Evolutionary conservation across 805 yeast species (phyloP), one percentile per base, ranked within the genome.

Genomic region (Candida quercuum): DNA sequence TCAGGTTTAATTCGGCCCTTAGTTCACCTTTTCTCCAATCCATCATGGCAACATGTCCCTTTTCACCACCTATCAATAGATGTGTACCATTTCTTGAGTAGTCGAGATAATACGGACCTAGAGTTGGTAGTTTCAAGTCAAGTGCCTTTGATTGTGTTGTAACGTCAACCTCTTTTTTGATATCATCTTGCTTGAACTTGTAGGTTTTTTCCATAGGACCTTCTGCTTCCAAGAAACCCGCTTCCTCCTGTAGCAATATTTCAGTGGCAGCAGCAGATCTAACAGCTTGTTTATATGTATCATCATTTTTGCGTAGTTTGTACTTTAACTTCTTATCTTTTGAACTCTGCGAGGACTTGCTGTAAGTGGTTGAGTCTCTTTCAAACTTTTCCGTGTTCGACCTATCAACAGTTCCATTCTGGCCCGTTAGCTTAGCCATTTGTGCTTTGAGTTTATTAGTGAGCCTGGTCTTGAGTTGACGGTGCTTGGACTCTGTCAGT

Each of bases 41-140:
- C 69, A 93, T 81, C 2, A 93, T 77, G 0, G 99, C 98, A 36
- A 93, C 78, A 66, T 93, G 99, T 3, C 99, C 99, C 57, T 86
- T 87, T 33, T 71, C 71, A 15, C 99, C 99, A 10, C 89, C 93
- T 17, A 93, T 65, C 25, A 93, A 68, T 34, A 93, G 59, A 45
- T 81, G 82, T 43, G 96, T 78, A 38, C 99, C 99, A 50, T 87
- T 87, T 59, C 91, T 71, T 3, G 93, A 75, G 58, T 82, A 93
- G 58, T 91, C 88, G 9, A 85, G 56, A 5, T 69, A 63, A 56
- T 93, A 93, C 1, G 99, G 97, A 0, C 98, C 98, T 56, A 79
- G 83, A 43, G 85, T 84, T 11, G 72, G 72, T 43, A 93, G 66
- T 20, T 74, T 74, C 40, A 93, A 69, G 41, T 84, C 81, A 51